Percentiles rank a stretch among this genome's conserved stretches.
Evolutionary conservation across 495 filamentous ascomycete species (phyloP).

Genomic region (Aspergillus biplanus): DNA sequence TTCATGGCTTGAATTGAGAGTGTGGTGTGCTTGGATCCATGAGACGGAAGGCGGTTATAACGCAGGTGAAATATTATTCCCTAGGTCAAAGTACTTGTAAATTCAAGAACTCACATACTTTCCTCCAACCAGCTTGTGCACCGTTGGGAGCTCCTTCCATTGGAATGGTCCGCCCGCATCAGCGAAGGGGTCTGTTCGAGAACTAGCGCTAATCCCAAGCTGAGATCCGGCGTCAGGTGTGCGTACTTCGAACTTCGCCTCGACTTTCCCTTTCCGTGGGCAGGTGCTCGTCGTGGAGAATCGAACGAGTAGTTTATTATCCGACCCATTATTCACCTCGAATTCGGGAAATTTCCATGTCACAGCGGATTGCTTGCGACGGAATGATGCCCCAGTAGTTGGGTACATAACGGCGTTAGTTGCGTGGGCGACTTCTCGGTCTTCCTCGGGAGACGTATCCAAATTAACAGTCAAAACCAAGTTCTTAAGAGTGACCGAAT

Average conservation of each 20-base stretch:
- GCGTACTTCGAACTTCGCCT: conserved; percentile 79
- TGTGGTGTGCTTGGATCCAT: not conserved
- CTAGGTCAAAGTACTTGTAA: conserved; percentile 7
- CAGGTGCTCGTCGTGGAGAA: conserved; percentile 76
- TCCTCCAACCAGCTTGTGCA: conserved; percentile 76
- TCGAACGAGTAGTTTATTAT: conserved; percentile 76
- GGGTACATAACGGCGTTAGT: conserved; percentile 52
- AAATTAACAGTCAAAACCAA: conserved; percentile 80
- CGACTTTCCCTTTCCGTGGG: conserved; percentile 74
- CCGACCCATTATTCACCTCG: conserved; percentile 51
- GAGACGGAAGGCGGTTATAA: not conserved
- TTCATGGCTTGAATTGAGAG: not conserved
- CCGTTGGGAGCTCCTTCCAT: conserved; percentile 75
- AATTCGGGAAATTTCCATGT: conserved; percentile 91
- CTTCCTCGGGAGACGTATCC: conserved; percentile 56
- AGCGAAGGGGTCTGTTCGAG: conserved; percentile 65
- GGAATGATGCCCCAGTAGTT: conserved; percentile 64
- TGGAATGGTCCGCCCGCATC: conserved; percentile 56
- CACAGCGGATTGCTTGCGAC: conserved; percentile 83
- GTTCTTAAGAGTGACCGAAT: conserved; percentile 72
- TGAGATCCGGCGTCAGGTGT: conserved; percentile 58
- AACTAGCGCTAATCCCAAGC: conserved; percentile 59
- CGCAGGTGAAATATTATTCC: not conserved
- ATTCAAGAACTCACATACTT: conserved; percentile 61
- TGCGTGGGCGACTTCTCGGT: conserved; percentile 47